Evolutionary conservation across 768 basidiomycete species (phyloP).

Genomic region (Tulasnella sp.): DNA sequence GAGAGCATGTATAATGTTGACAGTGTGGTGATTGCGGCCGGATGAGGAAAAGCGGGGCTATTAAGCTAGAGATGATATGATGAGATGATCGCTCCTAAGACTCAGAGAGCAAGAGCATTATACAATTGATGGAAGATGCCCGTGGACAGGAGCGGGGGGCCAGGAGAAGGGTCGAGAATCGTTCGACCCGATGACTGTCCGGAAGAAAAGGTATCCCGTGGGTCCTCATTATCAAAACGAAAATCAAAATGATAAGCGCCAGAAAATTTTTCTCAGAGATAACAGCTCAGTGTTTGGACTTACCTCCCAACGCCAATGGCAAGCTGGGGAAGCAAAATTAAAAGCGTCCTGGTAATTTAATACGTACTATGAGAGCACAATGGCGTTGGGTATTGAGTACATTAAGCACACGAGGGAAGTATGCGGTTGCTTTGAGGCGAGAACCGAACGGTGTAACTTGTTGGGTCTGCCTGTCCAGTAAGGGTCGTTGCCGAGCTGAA

Average conservation of each 20-base stretch:
- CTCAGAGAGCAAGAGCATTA: neutral
- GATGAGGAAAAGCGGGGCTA: neutral
- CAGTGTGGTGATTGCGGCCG: constrained; percentile 1
- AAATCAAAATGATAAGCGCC: neutral
- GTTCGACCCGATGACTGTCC: neutral
- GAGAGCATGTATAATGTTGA: neutral
- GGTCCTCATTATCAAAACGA: neutral
- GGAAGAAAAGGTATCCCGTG: neutral
- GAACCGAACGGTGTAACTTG: neutral
- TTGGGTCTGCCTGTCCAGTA: neutral
- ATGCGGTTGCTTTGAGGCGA: neutral
- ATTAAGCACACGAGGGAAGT: neutral
- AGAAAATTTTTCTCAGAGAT: neutral
- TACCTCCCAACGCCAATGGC: neutral
- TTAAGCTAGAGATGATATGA: neutral
- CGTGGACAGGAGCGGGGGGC: neutral
- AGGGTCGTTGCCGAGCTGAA: neutral
- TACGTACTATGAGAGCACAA: neutral
- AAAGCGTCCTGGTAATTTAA: neutral
- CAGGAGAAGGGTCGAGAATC: neutral
- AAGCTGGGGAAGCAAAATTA: neutral
- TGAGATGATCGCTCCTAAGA: constrained; percentile 5
- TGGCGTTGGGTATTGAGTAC: neutral
- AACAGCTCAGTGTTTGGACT: neutral
- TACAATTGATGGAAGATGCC: neutral